A percentile compares a stretch with the other conserved stretches of the same genome.
These are phyloP conservation scores for Dispira simplex DNA, from an alignment of 192 early-diverging fungal species.

Conservation along the genomic window DNA sequence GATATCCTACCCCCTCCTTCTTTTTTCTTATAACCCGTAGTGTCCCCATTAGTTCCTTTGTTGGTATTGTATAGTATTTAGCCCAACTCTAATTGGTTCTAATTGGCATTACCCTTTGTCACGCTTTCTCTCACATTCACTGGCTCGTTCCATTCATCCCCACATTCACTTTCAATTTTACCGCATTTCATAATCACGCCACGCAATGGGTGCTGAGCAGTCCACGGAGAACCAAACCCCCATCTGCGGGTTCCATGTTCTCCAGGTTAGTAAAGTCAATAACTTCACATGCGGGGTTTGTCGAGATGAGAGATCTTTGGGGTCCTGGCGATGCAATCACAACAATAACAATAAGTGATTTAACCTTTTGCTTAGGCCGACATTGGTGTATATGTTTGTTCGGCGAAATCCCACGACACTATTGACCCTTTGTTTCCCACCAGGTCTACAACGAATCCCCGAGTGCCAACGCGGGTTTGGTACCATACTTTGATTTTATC, in stretches of 20 bases:
- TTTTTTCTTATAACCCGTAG: no score
- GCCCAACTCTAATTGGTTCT: not conserved
- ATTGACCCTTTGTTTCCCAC: not conserved
- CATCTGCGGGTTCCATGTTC: constrained; percentile 4
- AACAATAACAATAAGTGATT: no score
- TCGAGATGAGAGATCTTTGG: no score
- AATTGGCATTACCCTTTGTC: not conserved
- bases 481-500: constrained; percentile 65
- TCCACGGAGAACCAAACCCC: not conserved
- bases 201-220: constrained; percentile 9
- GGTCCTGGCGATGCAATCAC: no score
- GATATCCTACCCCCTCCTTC: no score
- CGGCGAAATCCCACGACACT: no score
- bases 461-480: constrained; percentile 42
- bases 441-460: constrained; percentile 53
- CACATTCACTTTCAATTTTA: no score
- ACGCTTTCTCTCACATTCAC: no score
- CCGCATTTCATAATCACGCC: not conserved
- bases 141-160: no score
- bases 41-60: no score
- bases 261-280: constrained; percentile 2
- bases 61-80: not conserved
- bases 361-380: no score
- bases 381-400: no score
- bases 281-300: not conserved